Base-by-base conservation (phyloP, 2,329 filamentous ascomycete species). In the Diaporthe caulivora region DNA sequence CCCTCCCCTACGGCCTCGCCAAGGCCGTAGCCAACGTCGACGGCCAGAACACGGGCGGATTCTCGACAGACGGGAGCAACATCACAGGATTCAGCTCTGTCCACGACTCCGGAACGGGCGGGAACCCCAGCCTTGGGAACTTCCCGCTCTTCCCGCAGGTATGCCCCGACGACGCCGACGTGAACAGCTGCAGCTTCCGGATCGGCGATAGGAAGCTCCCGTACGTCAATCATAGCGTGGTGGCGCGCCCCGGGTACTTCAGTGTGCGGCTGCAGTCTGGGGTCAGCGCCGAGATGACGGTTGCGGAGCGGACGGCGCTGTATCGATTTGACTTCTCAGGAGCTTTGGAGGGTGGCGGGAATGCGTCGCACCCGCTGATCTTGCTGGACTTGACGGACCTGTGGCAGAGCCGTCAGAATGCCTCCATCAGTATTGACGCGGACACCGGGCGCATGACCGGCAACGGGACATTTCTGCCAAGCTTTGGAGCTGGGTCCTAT, bases 351-450 rank as follows among this genome's bases (percentile, higher is more conserved):
- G 31, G 15, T 53, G 71, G 53, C 4, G 70, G 71, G 17, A 75
- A 75, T 67, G 77, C 77, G 3, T 77, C 80, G 18, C 81, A 83
- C 29, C 90, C 91, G 0, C 80, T 92, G 10, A 84, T 92, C 18
- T 79, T 92, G 7, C 83, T 91, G 1, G 91, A 92, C 72, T 80
- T 92, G 31, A 87, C 86, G n/a, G 91, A 92, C 77, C 80, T 92
- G 3, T 87, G 89, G 37, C 81, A 87, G 72, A 86, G 87, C 57
- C 79, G 82, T 0, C 85, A 83, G 37, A 87, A 89, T 70, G 88
- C 84, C 1, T 85, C 82, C 3, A 82, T 91, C 26, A 82, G 81
- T 6, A 86, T 92, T 0, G 84, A 91, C 72, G 74, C 80, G 0
- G 77, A 80, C 1, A 89, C 84, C 1, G 90, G 89, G 0, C 84